Percentiles rank a stretch among this genome's conserved stretches.
Conservation (phyloP, 2,329 filamentous ascomycete genomes). For the Alternaria ethzedia region DNA sequence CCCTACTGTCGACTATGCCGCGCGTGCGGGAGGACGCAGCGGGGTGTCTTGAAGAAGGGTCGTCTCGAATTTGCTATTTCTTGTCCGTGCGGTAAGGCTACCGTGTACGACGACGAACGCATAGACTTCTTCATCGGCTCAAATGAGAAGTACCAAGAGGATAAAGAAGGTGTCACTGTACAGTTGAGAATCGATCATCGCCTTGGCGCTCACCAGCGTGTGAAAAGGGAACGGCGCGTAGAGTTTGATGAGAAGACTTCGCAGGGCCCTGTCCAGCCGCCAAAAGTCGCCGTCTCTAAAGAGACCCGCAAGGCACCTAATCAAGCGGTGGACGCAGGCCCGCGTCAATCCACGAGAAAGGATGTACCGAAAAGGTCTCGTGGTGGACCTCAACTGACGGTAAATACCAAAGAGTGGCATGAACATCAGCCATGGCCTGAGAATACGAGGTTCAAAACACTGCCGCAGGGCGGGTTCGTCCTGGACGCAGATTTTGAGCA, state of each 20-base stretch:
- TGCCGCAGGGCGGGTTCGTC: neutral
- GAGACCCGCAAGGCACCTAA: neutral
- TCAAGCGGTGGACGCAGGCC: neutral
- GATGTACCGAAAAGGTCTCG: neutral
- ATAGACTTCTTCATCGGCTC: neutral
- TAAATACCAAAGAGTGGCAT: neutral
- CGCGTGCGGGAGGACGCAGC: neutral
- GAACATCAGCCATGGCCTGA: neutral
- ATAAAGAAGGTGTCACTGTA: neutral
- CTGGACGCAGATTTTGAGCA: neutral
- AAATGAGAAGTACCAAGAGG: neutral
- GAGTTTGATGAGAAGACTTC: neutral
- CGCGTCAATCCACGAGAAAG: neutral
- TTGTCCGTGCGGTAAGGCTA: neutral
- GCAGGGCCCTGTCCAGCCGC: neutral
- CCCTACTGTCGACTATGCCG: neutral
- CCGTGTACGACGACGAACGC: neutral
- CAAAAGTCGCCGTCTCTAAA: neutral
- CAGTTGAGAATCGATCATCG: neutral
- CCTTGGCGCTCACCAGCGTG: neutral
- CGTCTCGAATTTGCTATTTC: neutral
- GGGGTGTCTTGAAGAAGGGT: neutral
- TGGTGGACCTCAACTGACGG: neutral
- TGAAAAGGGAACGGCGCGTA: neutral
- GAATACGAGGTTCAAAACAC: neutral